A percentile compares a stretch with the other conserved stretches of the same genome.
Evolutionary conservation across 495 filamentous ascomycete species (phyloP).

Genomic region (Elasticomyces elasticus): DNA sequence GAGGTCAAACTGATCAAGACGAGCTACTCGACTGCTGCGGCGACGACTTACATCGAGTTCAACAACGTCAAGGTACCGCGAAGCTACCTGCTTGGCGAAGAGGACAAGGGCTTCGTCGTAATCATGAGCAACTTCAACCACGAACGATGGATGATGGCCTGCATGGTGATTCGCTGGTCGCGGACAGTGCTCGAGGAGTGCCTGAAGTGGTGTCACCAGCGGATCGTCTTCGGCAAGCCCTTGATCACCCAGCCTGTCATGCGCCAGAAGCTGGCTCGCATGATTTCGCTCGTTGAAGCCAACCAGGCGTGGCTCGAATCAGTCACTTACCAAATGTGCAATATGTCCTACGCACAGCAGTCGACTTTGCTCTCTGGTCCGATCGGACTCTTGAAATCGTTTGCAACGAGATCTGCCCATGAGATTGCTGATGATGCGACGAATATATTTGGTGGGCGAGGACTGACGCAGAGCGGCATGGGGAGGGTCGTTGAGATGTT

Average conservation of each 20-base stretch:
- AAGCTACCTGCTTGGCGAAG: conserved; percentile 68
- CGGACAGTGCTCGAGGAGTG: conserved; percentile 72
- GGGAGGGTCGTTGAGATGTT: conserved; percentile 72
- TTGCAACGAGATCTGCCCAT: conserved; percentile 62
- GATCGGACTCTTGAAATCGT: conserved; percentile 75
- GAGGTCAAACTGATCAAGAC: conserved; percentile 81
- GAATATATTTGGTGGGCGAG: conserved; percentile 80
- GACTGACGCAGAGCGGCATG: conserved; percentile 74
- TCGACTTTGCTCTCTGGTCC: conserved; percentile 66
- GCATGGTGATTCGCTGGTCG: conserved; percentile 53
- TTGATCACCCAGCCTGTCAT: conserved; percentile 80
- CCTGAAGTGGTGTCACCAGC: conserved; percentile 82
- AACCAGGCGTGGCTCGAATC: conserved; percentile 81
- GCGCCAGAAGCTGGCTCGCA: conserved; percentile 76
- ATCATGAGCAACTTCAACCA: conserved; percentile 84
- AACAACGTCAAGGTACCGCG: conserved; percentile 80
- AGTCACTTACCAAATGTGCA: conserved; percentile 78
- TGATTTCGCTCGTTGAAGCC: conserved; percentile 73
- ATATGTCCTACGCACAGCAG: conserved; percentile 73
- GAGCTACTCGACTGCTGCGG: conserved; percentile 68
- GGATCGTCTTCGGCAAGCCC: conserved; percentile 74
- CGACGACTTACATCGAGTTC: conserved; percentile 71
- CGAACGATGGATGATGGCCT: conserved; percentile 37
- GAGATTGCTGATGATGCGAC: conserved; percentile 74
- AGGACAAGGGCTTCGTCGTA: conserved; percentile 82